A percentile compares a stretch with the other conserved stretches of the same genome.
phyloP scores from a whole-genome alignment of 129 eudicot genomes.

The Artemisia argyi region DNA sequence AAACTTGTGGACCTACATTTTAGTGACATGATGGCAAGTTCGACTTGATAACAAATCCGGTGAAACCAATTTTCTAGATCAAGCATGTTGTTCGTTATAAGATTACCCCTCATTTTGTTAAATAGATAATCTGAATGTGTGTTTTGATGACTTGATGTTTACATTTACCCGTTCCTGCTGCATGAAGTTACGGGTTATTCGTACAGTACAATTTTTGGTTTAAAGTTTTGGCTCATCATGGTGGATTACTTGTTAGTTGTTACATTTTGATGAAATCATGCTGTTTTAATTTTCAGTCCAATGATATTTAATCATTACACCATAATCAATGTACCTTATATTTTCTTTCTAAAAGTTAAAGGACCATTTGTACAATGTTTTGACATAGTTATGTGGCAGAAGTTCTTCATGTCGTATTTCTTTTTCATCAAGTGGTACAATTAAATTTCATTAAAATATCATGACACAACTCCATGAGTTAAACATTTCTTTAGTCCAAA shows the following conservation, averaged over 20 bases:
- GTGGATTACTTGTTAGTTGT: constrained; percentile 14
- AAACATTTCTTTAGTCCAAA: too few species aligned
- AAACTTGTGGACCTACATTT: background rate
- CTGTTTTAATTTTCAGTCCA: background rate
- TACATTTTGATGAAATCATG: constrained; percentile 15
- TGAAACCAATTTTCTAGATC: constrained; percentile 8
- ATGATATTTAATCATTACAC: background rate
- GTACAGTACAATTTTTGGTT: background rate
- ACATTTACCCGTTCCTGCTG: constrained; percentile 6
- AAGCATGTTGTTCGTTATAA: constrained; percentile 13
- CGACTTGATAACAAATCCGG: background rate
- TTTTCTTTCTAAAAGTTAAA: background rate
- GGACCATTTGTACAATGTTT: background rate
- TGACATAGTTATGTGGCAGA: background rate
- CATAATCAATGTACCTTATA: background rate
- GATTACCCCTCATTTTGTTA: background rate
- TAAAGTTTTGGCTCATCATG: constrained; percentile 9
- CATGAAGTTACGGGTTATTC: background rate
- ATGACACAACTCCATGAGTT: too few species aligned
- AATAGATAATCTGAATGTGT: constrained; percentile 8
- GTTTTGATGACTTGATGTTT: background rate
- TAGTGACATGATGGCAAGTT: constrained; percentile 1
- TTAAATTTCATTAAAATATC: too few species aligned
- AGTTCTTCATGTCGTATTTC: background rate
- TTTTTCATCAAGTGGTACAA: too few species aligned